A percentile compares a stretch with the other conserved stretches of the same genome.
Conservation (phyloP, 2,329 filamentous ascomycete genomes). For the Fusarium luffae region DNA sequence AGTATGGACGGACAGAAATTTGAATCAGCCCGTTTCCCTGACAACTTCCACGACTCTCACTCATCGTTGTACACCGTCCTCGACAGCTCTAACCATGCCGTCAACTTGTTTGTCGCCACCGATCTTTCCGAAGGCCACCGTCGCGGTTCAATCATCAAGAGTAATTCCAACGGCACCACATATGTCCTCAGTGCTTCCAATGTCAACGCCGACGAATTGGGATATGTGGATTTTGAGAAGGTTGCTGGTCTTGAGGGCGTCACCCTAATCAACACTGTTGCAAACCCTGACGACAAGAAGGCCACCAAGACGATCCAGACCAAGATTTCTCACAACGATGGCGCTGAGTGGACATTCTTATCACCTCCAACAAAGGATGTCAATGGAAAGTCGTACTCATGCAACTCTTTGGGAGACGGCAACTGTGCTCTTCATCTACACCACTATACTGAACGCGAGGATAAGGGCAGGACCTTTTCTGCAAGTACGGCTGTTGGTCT, state of each 20-base stretch:
- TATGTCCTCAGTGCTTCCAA: conserved; percentile 85
- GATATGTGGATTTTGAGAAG: conserved; percentile 96
- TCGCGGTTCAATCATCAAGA: conserved; percentile 93
- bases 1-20: conserved; percentile 88
- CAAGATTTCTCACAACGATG: conserved; percentile 96
- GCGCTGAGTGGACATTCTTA: conserved; percentile 84
- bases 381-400: conserved; percentile 77
- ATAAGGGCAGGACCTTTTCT: conserved; percentile 86
- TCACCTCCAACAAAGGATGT: conserved; percentile 76
- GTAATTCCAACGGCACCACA: conserved; percentile 96
- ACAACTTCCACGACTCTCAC: conserved; percentile 81
- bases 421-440: conserved; percentile 92
- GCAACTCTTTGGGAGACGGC: conserved; percentile 68
- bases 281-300: conserved; percentile 78
- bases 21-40: conserved; percentile 85
- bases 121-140: conserved; percentile 71
- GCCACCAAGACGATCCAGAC: conserved; percentile 87
- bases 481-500: conserved; percentile 89
- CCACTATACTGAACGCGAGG: conserved; percentile 89
- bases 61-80: conserved; percentile 91
- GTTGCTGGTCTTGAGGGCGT: conserved; percentile 93
- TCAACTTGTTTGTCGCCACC: conserved; percentile 93
- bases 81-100: conserved; percentile 91
- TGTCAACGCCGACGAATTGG: conserved; percentile 81
- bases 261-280: conserved; percentile 84